Base-by-base conservation (phyloP, 78 protist species). In the Isochrysis galbana region DNA sequence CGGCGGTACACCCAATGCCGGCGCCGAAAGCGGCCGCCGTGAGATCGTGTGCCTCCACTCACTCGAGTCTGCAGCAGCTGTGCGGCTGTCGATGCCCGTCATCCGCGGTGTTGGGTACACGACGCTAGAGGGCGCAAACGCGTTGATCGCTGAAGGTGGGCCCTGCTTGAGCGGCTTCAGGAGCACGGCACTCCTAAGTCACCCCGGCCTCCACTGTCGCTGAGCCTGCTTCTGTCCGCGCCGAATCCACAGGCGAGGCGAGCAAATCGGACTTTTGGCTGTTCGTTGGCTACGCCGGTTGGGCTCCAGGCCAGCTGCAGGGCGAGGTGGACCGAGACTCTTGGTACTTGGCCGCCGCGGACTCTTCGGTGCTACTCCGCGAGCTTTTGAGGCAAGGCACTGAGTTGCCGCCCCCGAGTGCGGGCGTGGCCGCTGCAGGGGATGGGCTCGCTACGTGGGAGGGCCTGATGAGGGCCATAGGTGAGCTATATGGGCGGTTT, bases 201-300 rank as follows among this genome's bases (percentile, higher is more conserved):
- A n/a, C n/a, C n/a, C n/a, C n/a, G n/a, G n/a, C n/a, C n/a, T n/a
- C n/a, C n/a, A n/a, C n/a, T n/a, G n/a, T n/a, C n/a, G n/a, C n/a
- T n/a, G n/a, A n/a, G n/a, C n/a, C n/a, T n/a, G n/a, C n/a, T n/a
- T n/a, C n/a, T n/a, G n/a, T n/a, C n/a, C n/a, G n/a, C n/a, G n/a
- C n/a, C n/a, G n/a, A n/a, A n/a, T n/a, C n/a, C 34, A 5, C 22
- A 5, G 88, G 88, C 55, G 29, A 19, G 5, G 88, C 88, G 39
- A 0, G 1, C 36, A 11, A 0, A 23, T 4, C 32, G 3, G 51
- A 42, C 88, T 80, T 80, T 29, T 44, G 54, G 55, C 3, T 32
- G 29, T 80, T 80, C 55, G 88, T 44, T 38, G 88, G 88, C 14
- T 80, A 80, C 88, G 88, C 88, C 0, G 88, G 88, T 22, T 80